Evolutionary conservation across 2,329 filamentous ascomycete species (phyloP), one percentile per base, ranked within the genome.

Genomic region (Aureobasidium zeae): DNA sequence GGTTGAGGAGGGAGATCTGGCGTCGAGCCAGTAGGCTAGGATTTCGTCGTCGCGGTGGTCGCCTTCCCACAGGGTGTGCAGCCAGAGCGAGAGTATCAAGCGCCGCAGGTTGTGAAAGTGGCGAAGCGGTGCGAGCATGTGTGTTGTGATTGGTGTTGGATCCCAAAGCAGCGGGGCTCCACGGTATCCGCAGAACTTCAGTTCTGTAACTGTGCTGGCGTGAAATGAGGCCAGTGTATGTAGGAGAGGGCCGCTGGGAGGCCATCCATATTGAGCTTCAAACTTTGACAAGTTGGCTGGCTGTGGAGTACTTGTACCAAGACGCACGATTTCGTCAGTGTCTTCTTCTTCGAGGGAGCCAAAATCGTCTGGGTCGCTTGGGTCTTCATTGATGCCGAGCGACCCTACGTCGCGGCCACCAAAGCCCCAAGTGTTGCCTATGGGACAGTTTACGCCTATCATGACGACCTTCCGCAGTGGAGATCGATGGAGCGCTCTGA

Each of bases 111-210:
- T 63, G 47, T 67, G 59, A 51, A 66, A 69, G 38, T 64, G 55
- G 12, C 61, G 59, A 9, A 71, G 58, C 2, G 63, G 55, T 7
- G 53, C 51, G 9, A 70, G 57, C 6, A 70, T 52, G 0, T 61
- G 57, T 1, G 49, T 51, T 0, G 64, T 66, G 34, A 67, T 63
- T 0, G 61, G 52, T 1, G 61, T 64, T 6, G 60, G 56, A 4
- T 55, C 33, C 4, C 62, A 63, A 21, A 70, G 58, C 1, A 66
- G 57, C 0, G 67, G 62, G 11, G 62, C 58, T 26, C 67, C 67
- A 37, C 62, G 62, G 52, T 67, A 70, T 24, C 67, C 68, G 45
- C 67, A 70, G 31, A 71, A 63, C 46, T 70, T 71, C 36, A 71
- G 60, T 48, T 69, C 66, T 15, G 58, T 59, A 11, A 69, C 48